Conservation (phyloP, 768 basidiomycete species). For the Tephrocybe sp. region DNA sequence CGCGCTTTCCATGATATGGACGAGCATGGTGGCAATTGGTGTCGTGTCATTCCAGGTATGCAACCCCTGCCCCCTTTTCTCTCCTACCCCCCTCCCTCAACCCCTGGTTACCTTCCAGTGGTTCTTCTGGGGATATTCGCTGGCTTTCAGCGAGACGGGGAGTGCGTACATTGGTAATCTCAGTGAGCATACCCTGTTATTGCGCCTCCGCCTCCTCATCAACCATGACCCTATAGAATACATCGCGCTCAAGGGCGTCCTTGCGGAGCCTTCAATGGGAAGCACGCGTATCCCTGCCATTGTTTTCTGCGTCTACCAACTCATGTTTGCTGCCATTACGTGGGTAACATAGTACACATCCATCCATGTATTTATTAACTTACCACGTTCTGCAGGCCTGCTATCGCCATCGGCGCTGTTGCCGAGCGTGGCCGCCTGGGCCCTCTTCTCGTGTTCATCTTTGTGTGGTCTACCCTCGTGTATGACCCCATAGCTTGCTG, state of each 20-base stretch:
- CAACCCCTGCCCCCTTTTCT: not conserved
- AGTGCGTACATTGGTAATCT: constrained; percentile 83
- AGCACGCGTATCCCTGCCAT: constrained; percentile 69
- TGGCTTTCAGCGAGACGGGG: constrained; percentile 83
- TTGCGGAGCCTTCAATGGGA: constrained; percentile 73
- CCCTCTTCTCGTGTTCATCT: constrained; percentile 87
- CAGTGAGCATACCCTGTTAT: constrained; percentile 41
- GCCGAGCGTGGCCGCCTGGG: constrained; percentile 87
- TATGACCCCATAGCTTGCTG: constrained; percentile 96
- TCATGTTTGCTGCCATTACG: constrained; percentile 91
- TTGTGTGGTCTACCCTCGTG: constrained; percentile 84
- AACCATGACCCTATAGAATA: constrained; percentile 46
- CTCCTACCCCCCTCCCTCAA: not conserved
- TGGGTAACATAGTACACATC: no score
- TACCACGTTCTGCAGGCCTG: constrained; percentile 56
- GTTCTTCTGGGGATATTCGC: constrained; percentile 97
- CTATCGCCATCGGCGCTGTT: constrained; percentile 89
- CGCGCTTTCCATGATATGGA: constrained; percentile 87
- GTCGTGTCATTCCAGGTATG: constrained; percentile 83
- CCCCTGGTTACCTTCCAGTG: constrained; percentile 53
- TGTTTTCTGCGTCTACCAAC: constrained; percentile 82
- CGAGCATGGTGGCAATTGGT: constrained; percentile 73
- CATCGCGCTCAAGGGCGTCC: constrained; percentile 81
- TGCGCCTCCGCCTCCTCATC: not conserved
- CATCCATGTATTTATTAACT: not conserved